phyloP scores from a whole-genome alignment of 2,329 filamentous ascomycete species.

The Colletotrichum gigasporum region DNA sequence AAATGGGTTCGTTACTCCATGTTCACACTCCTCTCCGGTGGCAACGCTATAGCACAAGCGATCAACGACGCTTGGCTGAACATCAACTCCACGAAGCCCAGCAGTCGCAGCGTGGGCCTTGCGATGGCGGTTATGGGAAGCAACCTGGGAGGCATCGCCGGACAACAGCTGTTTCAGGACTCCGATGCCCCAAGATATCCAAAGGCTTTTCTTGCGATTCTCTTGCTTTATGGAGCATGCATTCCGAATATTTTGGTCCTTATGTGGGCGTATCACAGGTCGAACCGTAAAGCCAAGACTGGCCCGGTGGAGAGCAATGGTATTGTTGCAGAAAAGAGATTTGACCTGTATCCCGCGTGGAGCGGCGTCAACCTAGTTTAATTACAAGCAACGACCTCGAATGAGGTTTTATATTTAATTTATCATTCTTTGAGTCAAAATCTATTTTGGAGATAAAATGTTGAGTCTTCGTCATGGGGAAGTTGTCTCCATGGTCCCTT shows the following conservation, averaged over 20 bases:
- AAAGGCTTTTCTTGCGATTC: conserved; percentile 25
- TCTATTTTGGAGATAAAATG: no score
- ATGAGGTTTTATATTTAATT: no score
- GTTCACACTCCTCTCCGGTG: conserved; percentile 28
- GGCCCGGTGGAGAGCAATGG: background rate
- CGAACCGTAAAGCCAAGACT: conserved; percentile 32
- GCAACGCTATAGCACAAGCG: conserved; percentile 26
- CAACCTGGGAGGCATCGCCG: conserved; percentile 27
- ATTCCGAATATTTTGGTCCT: conserved; percentile 32
- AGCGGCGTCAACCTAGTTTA: no score
- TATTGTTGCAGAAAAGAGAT: background rate
- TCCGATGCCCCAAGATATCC: conserved; percentile 26
- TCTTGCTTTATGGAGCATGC: conserved; percentile 23
- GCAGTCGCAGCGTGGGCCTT: conserved; percentile 27
- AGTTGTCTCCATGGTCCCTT: no score
- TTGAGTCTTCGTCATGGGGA: no score
- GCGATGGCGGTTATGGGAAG: conserved; percentile 32
- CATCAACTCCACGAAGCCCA: conserved; percentile 21
- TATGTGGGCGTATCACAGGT: conserved; percentile 35
- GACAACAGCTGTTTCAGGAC: conserved; percentile 23
- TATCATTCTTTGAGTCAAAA: no score
- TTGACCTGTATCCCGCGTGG: conserved; percentile 1
- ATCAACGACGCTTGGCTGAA: conserved; percentile 32
- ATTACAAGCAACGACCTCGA: no score
- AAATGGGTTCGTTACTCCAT: conserved; percentile 27